phyloP scores from a whole-genome alignment of 2,329 filamentous ascomycete species.

The Exophiala sp. region DNA sequence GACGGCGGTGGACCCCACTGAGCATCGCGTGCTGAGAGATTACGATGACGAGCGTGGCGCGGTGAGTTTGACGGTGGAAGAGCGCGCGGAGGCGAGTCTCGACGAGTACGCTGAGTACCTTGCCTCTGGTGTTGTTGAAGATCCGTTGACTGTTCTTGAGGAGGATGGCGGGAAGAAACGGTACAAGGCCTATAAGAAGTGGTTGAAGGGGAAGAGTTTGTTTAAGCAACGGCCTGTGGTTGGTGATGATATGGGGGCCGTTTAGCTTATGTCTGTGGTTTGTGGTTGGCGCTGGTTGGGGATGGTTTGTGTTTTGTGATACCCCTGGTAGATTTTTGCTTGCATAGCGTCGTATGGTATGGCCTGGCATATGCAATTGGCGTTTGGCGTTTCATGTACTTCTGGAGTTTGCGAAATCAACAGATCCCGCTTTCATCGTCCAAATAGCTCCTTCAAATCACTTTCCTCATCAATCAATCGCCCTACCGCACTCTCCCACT shows the following conservation, averaged over 20 bases:
- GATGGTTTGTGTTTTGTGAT: slow-evolving; percentile 8
- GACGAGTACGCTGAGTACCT: slow-evolving; percentile 75
- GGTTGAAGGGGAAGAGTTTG: slow-evolving; percentile 89
- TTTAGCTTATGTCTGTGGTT: not conserved
- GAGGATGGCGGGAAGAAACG: slow-evolving; percentile 88
- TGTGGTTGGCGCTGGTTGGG: not conserved
- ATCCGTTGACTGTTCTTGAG: slow-evolving; percentile 80
- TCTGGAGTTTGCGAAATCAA: no score
- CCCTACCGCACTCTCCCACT: slow-evolving; percentile 23
- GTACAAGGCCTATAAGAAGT: slow-evolving; percentile 95
- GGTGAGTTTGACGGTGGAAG: slow-evolving; percentile 39
- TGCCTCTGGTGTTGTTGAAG: slow-evolving; percentile 61
- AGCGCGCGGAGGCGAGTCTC: slow-evolving; percentile 61
- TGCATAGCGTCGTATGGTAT: not conserved
- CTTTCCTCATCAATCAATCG: slow-evolving; percentile 33
- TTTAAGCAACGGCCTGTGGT: slow-evolving; percentile 73
- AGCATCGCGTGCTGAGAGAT: slow-evolving; percentile 33
- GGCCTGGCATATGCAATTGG: no score
- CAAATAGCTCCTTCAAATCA: slow-evolving; percentile 36
- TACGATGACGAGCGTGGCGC: slow-evolving; percentile 57
- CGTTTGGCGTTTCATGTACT: no score
- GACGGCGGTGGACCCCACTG: slow-evolving; percentile 15
- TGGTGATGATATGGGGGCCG: slow-evolving; percentile 21
- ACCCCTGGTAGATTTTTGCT: slow-evolving; percentile 21
- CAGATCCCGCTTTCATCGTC: no score